Base-by-base conservation (phyloP, 148 eudicot genomes). In the Drosera capensis region DNA sequence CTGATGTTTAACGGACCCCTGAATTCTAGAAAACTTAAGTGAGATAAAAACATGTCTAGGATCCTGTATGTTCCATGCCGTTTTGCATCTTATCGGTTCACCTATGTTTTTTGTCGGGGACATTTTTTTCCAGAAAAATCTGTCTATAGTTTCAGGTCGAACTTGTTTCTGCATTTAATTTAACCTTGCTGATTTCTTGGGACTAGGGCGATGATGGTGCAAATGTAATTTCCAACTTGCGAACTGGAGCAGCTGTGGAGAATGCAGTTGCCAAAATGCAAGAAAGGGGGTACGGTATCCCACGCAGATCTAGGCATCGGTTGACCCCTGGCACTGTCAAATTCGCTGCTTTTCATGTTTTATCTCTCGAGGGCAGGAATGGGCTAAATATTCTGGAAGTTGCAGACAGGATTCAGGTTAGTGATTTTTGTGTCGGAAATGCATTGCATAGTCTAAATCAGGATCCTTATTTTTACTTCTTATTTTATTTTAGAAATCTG, bases 281-380 rank as follows among this genome's bases (percentile, higher is more conserved):
- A 56, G 81, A 78, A 62, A 75, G 77, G 63, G 97, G 95, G 36
- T 71, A 68, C 44, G 65, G 87, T 25, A 79, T 77, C 63, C 77
- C 74, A 13, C 79, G 92, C 48, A 84, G 64, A 70, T 84, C 97
- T 31, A 83, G 93, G 66, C 97, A 90, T 68, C 74, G 97, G 16
- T 61, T 90, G 77, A 90, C 94, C 8, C 97, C 97, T 47, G 97
- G 94, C 63, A 90, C 97, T 8, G 95, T 90, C 9, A 90, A 90
- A 66, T 90, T 64, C 67, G 97, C 97, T 20, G 96, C 94, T 29
- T 88, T 72, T 75, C 82, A 88, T 60, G 80, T 83, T 60, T 76
- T 88, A 26, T 83, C 94, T 29, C 67, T 88, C 43, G 94, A 88
- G 58, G 96, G 96, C 20, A 68, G 79, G 55, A 63, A 65, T 30